Conservation (phyloP, 257 asterid species). For the Salvia splendens region DNA sequence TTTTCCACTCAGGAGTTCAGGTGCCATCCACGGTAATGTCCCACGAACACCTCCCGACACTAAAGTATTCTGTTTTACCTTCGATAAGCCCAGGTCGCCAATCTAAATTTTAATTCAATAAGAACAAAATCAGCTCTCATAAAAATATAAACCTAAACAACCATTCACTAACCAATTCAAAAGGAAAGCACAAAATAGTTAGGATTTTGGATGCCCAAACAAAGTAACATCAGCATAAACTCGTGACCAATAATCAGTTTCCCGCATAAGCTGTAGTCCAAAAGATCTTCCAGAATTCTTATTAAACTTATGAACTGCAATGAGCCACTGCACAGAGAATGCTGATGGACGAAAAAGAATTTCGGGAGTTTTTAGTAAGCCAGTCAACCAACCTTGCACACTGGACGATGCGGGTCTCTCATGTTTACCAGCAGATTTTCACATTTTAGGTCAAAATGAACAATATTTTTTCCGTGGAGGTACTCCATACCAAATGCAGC, state of each 20-base stretch:
- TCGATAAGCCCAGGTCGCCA: constrained; percentile 96
- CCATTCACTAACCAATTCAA: constrained; percentile 19
- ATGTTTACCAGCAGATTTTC: constrained; percentile 93
- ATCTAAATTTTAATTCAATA: constrained; percentile 49
- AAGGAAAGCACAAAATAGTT: constrained; percentile 6
- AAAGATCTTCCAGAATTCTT: neutral
- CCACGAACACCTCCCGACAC: constrained; percentile 99
- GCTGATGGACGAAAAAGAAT: constrained; percentile 7
- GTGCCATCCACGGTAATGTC: constrained; percentile 99
- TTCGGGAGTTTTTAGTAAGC: neutral
- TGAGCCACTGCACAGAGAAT: constrained; percentile 9
- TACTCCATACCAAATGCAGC: constrained; percentile 99
- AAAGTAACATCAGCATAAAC: constrained; percentile 15
- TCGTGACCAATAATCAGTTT: neutral
- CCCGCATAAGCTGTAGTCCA: neutral
- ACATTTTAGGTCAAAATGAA: constrained; percentile 98
- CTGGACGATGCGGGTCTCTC: constrained; percentile 99
- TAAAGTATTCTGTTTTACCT: constrained; percentile 83
- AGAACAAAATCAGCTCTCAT: constrained; percentile 17
- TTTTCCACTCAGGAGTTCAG: constrained; percentile 96
- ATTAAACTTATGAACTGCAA: constrained; percentile 9
- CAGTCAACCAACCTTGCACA: constrained; percentile 74
- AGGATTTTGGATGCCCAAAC: neutral
- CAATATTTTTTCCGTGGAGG: constrained; percentile 91
- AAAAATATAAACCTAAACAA: neutral